These are phyloP conservation scores for Hortiboletus flavorubellus DNA, from an alignment of 768 basidiomycete species.

Conservation along the genomic window DNA sequence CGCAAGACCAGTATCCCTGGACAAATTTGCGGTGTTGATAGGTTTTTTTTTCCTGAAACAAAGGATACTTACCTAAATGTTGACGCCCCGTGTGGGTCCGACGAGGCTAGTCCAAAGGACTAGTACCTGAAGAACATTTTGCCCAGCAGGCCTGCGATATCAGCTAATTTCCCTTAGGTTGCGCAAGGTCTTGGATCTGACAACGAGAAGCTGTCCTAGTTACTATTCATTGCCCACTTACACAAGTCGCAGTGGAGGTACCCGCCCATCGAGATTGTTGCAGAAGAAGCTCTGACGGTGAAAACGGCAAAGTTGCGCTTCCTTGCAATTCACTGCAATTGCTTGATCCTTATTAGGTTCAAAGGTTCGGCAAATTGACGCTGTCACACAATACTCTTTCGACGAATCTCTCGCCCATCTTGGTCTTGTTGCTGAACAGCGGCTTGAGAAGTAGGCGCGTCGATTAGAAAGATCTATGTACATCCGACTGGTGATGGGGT, in stretches of 20 bases:
- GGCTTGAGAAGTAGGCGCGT: background rate
- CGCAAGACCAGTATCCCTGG: conserved; percentile 20
- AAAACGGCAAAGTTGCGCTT: conserved; percentile 17
- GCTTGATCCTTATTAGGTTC: conserved; percentile 20
- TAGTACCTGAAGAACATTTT: background rate
- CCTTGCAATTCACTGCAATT: conserved; percentile 19
- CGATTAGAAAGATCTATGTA: conserved; percentile 9
- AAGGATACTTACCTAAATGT: conserved; percentile 5
- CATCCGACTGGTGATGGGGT: conserved; percentile 9
- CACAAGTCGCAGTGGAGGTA: background rate
- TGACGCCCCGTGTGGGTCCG: background rate
- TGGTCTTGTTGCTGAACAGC: conserved; percentile 10
- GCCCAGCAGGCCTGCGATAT: background rate
- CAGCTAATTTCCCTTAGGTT: background rate
- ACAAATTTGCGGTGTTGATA: background rate
- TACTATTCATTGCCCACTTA: conserved; percentile 7
- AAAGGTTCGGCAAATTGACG: conserved; percentile 16
- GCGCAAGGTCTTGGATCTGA: background rate
- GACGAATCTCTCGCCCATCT: conserved; percentile 2
- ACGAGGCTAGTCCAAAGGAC: conserved; percentile 7
- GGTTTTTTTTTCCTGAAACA: background rate
- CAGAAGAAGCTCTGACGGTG: conserved; percentile 1
- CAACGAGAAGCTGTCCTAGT: background rate
- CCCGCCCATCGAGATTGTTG: conserved; percentile 1
- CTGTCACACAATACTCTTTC: conserved; percentile 9